A percentile compares a stretch with the other conserved stretches of the same genome.
These are phyloP conservation scores for Ascobolus immersus DNA, from an alignment of 495 filamentous ascomycete species.

Conservation along the genomic window DNA sequence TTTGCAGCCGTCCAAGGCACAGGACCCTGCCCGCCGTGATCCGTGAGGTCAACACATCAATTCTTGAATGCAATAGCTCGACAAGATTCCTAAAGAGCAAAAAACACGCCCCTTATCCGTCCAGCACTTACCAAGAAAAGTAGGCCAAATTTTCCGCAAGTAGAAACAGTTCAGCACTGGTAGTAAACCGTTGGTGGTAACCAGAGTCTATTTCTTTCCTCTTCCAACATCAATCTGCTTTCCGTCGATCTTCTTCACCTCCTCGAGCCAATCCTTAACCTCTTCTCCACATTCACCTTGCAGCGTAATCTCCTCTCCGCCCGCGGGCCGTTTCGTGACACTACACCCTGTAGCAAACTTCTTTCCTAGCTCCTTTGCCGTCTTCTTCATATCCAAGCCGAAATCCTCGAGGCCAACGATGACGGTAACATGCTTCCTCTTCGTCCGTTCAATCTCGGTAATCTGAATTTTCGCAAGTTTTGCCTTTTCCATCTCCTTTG, in stretches of 20 bases:
- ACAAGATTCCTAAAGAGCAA: too few species aligned
- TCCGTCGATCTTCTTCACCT: conserved; percentile 61
- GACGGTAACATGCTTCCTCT: conserved; percentile 84
- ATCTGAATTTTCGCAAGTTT: conserved; percentile 50
- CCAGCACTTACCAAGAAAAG: too few species aligned
- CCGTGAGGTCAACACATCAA: too few species aligned
- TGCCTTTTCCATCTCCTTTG: conserved; percentile 72
- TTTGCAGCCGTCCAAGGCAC: too few species aligned
- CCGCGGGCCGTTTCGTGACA: conserved; percentile 66
- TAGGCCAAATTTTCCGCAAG: too few species aligned
- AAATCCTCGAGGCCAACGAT: conserved; percentile 74
- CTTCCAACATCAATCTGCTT: too few species aligned
- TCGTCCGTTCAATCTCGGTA: conserved; percentile 92
- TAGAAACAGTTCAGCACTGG: too few species aligned
- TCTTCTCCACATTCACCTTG: conserved; percentile 94
- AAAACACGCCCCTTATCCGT: too few species aligned
- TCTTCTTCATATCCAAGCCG: conserved; percentile 77
- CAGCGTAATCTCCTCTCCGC: conserved; percentile 88
- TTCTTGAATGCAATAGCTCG: too few species aligned
- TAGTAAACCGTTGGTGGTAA: too few species aligned
- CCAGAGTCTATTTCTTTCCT: too few species aligned
- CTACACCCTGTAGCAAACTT: conserved; percentile 85
- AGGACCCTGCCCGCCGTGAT: too few species aligned
- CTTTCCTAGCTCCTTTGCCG: conserved; percentile 69
- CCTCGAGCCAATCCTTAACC: conserved; percentile 67